A percentile compares a stretch with the other conserved stretches of the same genome.
Conservation (phyloP, 2,329 filamentous ascomycete species). For the Trichoderma endophyticum region DNA sequence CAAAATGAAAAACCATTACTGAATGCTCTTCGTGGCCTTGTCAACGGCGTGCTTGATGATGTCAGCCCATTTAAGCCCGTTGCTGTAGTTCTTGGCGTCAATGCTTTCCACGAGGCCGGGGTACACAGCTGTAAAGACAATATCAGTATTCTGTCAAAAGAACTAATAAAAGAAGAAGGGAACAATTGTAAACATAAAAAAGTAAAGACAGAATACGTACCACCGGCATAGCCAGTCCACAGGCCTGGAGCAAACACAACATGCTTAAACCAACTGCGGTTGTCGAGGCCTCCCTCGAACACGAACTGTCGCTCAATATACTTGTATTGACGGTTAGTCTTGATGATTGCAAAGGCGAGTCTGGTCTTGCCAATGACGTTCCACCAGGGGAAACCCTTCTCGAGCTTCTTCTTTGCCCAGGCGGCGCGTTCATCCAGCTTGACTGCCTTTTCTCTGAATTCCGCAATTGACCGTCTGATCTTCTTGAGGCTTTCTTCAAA, state of each 20-base stretch:
- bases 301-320: conserved; percentile 77
- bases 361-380: conserved; percentile 65
- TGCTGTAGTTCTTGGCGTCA: conserved; percentile 55
- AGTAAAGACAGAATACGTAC: conserved; percentile 39
- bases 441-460: conserved; percentile 40
- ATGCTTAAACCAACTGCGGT: conserved; percentile 87
- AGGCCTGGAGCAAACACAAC: conserved; percentile 87
- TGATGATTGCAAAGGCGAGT: conserved; percentile 60
- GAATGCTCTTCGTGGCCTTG: conserved; percentile 43
- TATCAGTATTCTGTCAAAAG: neutral
- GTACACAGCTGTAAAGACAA: conserved; percentile 49
- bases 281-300: conserved; percentile 71
- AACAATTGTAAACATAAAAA: neutral
- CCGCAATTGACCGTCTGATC: conserved; percentile 38
- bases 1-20: too few relatives aligned
- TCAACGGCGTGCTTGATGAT: conserved; percentile 54
- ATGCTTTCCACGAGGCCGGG: conserved; percentile 62
- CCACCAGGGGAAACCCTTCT: conserved; percentile 71
- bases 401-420: conserved; percentile 41
- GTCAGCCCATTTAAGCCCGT: conserved; percentile 56
- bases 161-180: neutral
- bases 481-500: conserved; percentile 40
- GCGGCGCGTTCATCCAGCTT: conserved; percentile 46
- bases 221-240: conserved; percentile 87
- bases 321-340: conserved; percentile 80